Percentiles rank a stretch among this genome's conserved stretches.
phyloP scores from a whole-genome alignment of 164 flowering plant genomes.

The Sextonia rubra region DNA sequence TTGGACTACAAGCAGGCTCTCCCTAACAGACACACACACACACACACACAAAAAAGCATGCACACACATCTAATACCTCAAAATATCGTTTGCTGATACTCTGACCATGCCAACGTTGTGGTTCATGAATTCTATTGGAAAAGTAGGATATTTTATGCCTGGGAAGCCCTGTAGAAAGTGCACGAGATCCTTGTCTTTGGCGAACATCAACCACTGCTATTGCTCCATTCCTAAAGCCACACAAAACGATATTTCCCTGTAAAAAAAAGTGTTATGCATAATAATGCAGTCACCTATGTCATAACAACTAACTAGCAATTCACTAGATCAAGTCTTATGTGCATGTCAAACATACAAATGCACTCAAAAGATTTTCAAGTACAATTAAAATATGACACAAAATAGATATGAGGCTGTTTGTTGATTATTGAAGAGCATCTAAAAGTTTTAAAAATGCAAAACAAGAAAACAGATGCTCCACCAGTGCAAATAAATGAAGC shows the following conservation, averaged over 20 bases:
- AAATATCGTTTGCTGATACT: constrained; percentile 33
- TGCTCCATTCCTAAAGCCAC: constrained; percentile 93
- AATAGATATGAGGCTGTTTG: no score
- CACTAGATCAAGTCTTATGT: no score
- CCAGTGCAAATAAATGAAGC: no score
- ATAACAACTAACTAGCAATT: background rate
- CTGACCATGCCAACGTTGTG: constrained; percentile 17
- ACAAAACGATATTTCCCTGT: constrained; percentile 69
- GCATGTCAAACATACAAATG: no score
- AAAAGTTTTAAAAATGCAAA: no score
- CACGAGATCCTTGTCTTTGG: constrained; percentile 29
- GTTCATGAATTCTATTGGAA: constrained; percentile 10
- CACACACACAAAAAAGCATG: no score
- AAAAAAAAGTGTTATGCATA: constrained; percentile 3
- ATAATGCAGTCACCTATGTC: background rate
- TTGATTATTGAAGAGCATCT: no score
- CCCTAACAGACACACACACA: no score
- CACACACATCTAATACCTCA: constrained; percentile 37
- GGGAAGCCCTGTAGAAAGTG: constrained; percentile 23
- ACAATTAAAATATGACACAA: no score
- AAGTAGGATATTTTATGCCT: constrained; percentile 33
- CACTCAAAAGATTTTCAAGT: no score
- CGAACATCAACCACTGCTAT: constrained; percentile 75
- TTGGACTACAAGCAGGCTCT: no score
- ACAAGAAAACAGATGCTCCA: no score